Conservation (phyloP, 2,329 filamentous ascomycete species). For the Botrytis aclada region DNA sequence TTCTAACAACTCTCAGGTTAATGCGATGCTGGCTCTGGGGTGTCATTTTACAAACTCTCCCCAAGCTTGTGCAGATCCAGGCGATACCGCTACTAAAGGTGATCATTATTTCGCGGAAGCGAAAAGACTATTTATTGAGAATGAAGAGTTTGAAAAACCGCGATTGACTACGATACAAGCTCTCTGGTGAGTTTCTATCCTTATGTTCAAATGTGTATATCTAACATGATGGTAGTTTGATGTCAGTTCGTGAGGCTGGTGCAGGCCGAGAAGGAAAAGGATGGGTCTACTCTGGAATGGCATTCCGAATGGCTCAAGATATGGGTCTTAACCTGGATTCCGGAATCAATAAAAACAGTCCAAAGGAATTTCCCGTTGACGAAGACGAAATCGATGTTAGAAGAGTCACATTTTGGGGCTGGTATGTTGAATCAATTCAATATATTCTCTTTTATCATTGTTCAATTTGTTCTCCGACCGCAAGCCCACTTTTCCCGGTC, state of each 20-base stretch:
- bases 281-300: constrained; percentile 98
- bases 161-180: constrained; percentile 89
- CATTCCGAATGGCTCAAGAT: constrained; percentile 95
- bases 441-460: not conserved
- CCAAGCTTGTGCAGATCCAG: constrained; percentile 66
- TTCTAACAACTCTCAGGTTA: constrained; percentile 85
- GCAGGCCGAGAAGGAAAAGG: constrained; percentile 92
- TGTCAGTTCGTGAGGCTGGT: constrained; percentile 94
- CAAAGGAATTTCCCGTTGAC: constrained; percentile 48
- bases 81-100: constrained; percentile 80
- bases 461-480: not conserved
- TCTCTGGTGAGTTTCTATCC: constrained; percentile 50
- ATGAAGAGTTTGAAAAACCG: constrained; percentile 90
- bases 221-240: constrained; percentile 40
- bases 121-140: constrained; percentile 82
- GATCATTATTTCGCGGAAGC: constrained; percentile 96
- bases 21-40: constrained; percentile 87
- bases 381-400: constrained; percentile 87
- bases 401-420: constrained; percentile 94
- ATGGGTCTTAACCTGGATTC: constrained; percentile 87
- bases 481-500: not conserved
- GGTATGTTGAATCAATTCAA: not conserved
- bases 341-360: constrained; percentile 57
- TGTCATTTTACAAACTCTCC: constrained; percentile 85
- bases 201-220: constrained; percentile 42